Conservation (phyloP, 2,329 filamentous ascomycete species). For the Fonsecaea monophora region DNA sequence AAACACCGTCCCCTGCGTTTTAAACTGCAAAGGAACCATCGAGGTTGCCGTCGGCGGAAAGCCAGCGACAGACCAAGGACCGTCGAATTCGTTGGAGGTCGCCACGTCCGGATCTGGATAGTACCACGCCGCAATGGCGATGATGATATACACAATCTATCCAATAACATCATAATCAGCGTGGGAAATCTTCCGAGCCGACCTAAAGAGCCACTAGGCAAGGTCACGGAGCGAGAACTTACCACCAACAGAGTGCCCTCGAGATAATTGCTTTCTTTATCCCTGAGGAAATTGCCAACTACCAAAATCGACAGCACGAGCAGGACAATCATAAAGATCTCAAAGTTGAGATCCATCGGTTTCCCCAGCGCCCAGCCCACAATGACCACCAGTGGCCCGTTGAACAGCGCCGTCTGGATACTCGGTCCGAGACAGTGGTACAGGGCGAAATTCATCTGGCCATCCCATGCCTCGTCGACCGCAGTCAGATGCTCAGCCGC, state of each 20-base stretch:
- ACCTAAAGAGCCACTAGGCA: no score
- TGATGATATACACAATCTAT: slow-evolving; percentile 63
- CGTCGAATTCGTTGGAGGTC: slow-evolving; percentile 22
- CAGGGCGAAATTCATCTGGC: slow-evolving; percentile 76
- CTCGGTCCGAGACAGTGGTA: slow-evolving; percentile 85
- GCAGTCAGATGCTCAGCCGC: neutral
- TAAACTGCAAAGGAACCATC: neutral
- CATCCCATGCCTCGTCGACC: slow-evolving; percentile 81
- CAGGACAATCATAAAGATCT: slow-evolving; percentile 81
- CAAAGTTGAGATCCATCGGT: slow-evolving; percentile 79
- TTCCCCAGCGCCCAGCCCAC: slow-evolving; percentile 80
- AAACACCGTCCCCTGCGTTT: neutral
- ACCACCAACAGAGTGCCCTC: slow-evolving; percentile 84
- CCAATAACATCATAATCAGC: neutral
- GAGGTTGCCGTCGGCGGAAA: neutral
- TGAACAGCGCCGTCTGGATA: slow-evolving; percentile 87
- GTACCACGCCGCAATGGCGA: slow-evolving; percentile 66
- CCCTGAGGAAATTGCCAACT: slow-evolving; percentile 83
- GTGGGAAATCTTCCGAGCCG: no score
- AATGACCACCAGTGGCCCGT: slow-evolving; percentile 80
- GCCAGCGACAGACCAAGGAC: neutral
- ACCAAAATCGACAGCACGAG: slow-evolving; percentile 83
- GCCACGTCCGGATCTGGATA: slow-evolving; percentile 59
- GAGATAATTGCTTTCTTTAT: slow-evolving; percentile 88
- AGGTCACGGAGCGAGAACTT: slow-evolving; percentile 6